Evolutionary conservation across 2,329 filamentous ascomycete species (phyloP).

Genomic region (Arthroderma sp.): DNA sequence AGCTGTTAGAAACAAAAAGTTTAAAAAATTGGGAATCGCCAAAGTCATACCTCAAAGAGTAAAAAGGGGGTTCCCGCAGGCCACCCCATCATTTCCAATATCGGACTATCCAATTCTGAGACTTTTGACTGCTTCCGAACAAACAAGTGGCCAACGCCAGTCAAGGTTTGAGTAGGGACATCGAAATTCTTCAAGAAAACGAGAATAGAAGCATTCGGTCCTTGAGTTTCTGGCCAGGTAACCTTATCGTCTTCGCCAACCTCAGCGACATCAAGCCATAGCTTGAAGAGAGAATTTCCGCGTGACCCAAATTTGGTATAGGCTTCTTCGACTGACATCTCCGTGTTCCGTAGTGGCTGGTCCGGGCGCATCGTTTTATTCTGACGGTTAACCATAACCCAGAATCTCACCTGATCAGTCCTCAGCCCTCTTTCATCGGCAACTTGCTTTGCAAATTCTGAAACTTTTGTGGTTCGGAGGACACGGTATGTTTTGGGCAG

Average conservation of each 20-base stretch:
- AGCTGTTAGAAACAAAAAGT: slow-evolving; percentile 11
- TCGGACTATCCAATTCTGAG: slow-evolving; percentile 64
- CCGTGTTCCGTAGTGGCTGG: slow-evolving; percentile 63
- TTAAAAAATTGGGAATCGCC: slow-evolving; percentile 5
- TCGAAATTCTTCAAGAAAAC: slow-evolving; percentile 93
- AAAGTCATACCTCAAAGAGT: slow-evolving; percentile 57
- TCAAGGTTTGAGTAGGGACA: slow-evolving; percentile 57
- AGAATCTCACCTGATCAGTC: slow-evolving; percentile 61
- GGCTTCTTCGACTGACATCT: slow-evolving; percentile 66
- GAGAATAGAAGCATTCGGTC: slow-evolving; percentile 48
- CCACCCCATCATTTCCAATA: slow-evolving; percentile 78
- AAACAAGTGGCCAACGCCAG: slow-evolving; percentile 71
- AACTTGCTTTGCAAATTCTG: slow-evolving; percentile 58
- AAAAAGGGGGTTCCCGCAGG: slow-evolving; percentile 56
- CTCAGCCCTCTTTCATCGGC: slow-evolving; percentile 58
- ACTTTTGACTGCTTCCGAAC: slow-evolving; percentile 80
- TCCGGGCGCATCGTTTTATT: slow-evolving; percentile 94
- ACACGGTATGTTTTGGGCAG: slow-evolving; percentile 61
- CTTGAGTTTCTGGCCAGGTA: slow-evolving; percentile 45
- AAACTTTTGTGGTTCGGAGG: slow-evolving; percentile 59
- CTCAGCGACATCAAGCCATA: slow-evolving; percentile 75
- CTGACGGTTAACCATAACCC: slow-evolving; percentile 97
- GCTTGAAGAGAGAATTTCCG: slow-evolving; percentile 49
- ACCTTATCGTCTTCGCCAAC: slow-evolving; percentile 57
- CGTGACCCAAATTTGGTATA: slow-evolving; percentile 55